Evolutionary conservation across 768 basidiomycete genomes (phyloP), one percentile per base, ranked within the genome.

Genomic region (Russula virescens): DNA sequence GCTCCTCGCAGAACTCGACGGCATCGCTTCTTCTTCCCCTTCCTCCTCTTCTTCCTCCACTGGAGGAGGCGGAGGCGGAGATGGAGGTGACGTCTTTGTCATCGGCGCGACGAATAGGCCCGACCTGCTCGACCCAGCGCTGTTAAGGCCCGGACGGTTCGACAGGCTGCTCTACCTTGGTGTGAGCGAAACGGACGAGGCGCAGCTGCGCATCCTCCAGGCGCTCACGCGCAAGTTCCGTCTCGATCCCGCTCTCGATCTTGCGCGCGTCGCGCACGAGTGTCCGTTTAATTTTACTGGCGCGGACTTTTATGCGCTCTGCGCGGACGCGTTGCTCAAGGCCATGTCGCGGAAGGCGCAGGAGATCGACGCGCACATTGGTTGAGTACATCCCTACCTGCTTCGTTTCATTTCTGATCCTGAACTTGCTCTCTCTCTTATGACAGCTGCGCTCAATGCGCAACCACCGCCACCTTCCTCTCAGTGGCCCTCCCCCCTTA

Each of bases 291-390:
- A 94, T 71, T 94, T 88, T 71, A 98, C 97, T 2, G 97, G 97
- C 48, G 97, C 97, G 46, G 97, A 99, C 72, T 94, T 98, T 66
- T 98, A 99, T 76, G 97, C 97, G 0, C 77, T 99, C 10, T 98
- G 97, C 73, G 90, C 94, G 6, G 96, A 99, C 74, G 95, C 97
- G 1, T 85, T 99, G 81, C 79, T 99, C 60, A 90, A 91, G 72
- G 93, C 97, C 11, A 96, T 99, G 87, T 86, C 92, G 23, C 78
- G 90, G 42, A 93, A 88, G 67, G 95, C 97, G 0, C 81, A 83
- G 63, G 82, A 81, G 54, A 76, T 98, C 16, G 96, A 98, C 63
- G 71, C 70, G 8, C 86, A 82, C 68, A 88, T 98, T 52, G 83
- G 89, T 87, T 87, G 68, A 53, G 80, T 62, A 11, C 38, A 9